phyloP scores from a whole-genome alignment of 768 basidiomycete genomes.

The Trametes maxima region DNA sequence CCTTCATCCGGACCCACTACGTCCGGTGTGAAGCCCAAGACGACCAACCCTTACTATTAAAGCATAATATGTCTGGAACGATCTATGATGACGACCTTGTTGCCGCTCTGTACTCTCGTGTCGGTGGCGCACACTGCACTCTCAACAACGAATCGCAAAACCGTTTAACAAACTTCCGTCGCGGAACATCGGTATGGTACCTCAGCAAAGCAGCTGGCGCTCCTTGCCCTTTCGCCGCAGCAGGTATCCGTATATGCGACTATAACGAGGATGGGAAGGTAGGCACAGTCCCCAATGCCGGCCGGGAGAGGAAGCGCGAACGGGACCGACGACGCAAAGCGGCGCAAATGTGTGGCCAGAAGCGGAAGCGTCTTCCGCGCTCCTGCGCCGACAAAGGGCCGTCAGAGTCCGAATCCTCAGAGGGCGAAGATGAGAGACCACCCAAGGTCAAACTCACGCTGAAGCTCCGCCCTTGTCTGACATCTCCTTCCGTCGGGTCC shows the following conservation, averaged over 20 bases:
- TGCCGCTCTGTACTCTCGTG: slow-evolving; percentile 67
- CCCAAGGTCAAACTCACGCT: slow-evolving; percentile 74
- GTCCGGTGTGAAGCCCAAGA: slow-evolving; percentile 70
- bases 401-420: slow-evolving; percentile 29
- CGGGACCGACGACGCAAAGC: slow-evolving; percentile 33
- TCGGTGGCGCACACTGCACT: slow-evolving; percentile 61
- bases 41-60: slow-evolving; percentile 73
- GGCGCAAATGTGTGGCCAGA: slow-evolving; percentile 47
- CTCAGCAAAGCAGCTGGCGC: slow-evolving; percentile 73
- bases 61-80: slow-evolving; percentile 73
- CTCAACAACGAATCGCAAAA: slow-evolving; percentile 35
- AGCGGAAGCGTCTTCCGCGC: slow-evolving; percentile 45
- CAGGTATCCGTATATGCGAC: slow-evolving; percentile 72
- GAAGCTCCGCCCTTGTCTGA: slow-evolving; percentile 55
- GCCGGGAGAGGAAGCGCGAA: slow-evolving; percentile 35
- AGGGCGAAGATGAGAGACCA: slow-evolving; percentile 43
- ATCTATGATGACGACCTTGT: slow-evolving; percentile 72
- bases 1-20: slow-evolving; percentile 77
- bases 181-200: slow-evolving; percentile 83
- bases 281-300: slow-evolving; percentile 30
- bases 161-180: slow-evolving; percentile 70
- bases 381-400: slow-evolving; percentile 33
- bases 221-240: slow-evolving; percentile 73
- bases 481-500: slow-evolving; percentile 32
- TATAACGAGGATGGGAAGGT: slow-evolving; percentile 56